Base-by-base conservation (phyloP, 305 asterid species). In the Fraxinus xanthoxyloides region DNA sequence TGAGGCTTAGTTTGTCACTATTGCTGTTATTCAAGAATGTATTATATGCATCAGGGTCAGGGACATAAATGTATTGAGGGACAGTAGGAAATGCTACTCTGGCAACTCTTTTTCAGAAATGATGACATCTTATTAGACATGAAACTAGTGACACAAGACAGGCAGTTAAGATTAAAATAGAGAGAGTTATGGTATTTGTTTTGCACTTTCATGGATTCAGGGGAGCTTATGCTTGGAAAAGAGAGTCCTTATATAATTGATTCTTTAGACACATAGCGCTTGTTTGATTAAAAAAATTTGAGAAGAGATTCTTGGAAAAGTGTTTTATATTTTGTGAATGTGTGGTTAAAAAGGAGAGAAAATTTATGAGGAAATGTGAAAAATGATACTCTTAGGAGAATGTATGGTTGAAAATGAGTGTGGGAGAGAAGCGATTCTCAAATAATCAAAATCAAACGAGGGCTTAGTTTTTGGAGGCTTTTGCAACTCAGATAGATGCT, bases 401-500 rank as follows among this genome's bases (percentile, higher is more conserved):
- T 54, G 3, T 54, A 54, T 54, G 10, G 65, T 54, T 54, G 65
- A 54, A n/a, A 54, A n/a, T 54, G 65, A 54, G 65, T 51, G 9
- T 54, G 65, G 26, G 65, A n/a, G 65, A 54, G 65, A n/a, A 2
- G 10, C n/a, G 65, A 54, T 54, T 54, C 9, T 54, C 10, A n/a
- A 54, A 54, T 9, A 54, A 54, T 54, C 63, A n/a, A 54, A 54
- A n/a, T 54, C 63, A 54, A 51, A 17, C 61, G 17, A 54, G 63
- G 23, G 63, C 63, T 17, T 54, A 54, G 26, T 54, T 63, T 63
- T 63, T 63, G 6, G 84, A 84, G 61, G 48, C 72, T 32, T 72
- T 77, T 81, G 72, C 79, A 84, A 80, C 63, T 65, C 21, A 32
- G 67, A 69, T 54, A 30, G 69, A 77, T 82, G 36, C 35, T 70